Evolutionary conservation across 2,329 filamentous ascomycete species (phyloP), one percentile per base, ranked within the genome.

Genomic region (Helotiales sp.): DNA sequence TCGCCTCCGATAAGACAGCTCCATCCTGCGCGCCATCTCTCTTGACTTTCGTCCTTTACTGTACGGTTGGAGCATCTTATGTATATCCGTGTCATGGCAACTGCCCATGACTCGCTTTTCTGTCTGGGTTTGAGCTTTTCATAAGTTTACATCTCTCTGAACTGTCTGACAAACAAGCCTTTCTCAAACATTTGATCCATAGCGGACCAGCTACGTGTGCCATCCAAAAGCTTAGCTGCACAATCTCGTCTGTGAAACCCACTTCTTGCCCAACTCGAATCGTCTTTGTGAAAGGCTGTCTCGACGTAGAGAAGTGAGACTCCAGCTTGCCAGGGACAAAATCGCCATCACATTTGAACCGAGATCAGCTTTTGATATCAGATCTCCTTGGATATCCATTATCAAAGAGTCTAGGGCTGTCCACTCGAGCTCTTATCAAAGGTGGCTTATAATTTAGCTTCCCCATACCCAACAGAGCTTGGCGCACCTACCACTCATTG

Each of bases 341-440:
- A 44, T 44, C 40, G 24, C 40, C 22, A 27, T 24, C 24, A 9
- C 2, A n/a, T 12, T 34, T 50, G 34, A 22, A 29, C 29, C 49
- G 55, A 53, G 55, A 53, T 57, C 34, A 25, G 10, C 40, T 34
- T n/a, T 42, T 17, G 42, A 27, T 44, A 25, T 10, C 19, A 55
- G 47, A 59, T 55, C 52, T 59, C 47, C 52, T 59, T 52, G 52
- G 57, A 46, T 44, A 44, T 22, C 38, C 31, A 30, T 29, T 19
- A 46, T 34, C 19, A 50, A 46, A 54, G 30, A 33, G n/a, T 48
- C 36, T 55, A 42, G 27, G 47, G 27, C 29, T 33, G 47, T n/a
- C 42, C 31, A 15, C 25, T 24, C 10, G 29, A n/a, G 17, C 29
- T 50, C 54, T 51, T 50, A 55, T 55, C 57, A 52, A 40, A 47